Percentiles rank a stretch among this genome's conserved stretches.
These are phyloP conservation scores for Colletotrichum agaves DNA, from an alignment of 2,329 filamentous ascomycete genomes.

Conservation along the genomic window DNA sequence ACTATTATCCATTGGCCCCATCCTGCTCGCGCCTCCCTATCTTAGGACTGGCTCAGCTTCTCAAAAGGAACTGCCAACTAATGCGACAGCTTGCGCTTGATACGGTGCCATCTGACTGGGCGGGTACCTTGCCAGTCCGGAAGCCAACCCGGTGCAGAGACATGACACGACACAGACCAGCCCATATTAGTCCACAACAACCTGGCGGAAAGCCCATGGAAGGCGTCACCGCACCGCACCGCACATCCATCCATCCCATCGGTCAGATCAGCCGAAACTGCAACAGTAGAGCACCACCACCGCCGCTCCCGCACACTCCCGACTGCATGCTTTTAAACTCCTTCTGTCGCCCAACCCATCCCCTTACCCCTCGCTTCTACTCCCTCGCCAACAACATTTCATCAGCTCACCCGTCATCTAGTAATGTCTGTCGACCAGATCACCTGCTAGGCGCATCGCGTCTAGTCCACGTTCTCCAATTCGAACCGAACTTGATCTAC, in stretches of 20 bases:
- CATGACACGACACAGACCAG: conserved; percentile 11
- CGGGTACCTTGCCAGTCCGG: conserved; percentile 23
- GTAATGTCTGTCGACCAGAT: conserved; percentile 38
- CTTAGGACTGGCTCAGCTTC: conserved; percentile 16
- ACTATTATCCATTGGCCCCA: conserved; percentile 17
- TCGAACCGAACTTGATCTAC: conserved; percentile 35
- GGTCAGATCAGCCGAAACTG: conserved; percentile 35
- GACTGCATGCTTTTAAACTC: conserved; percentile 31
- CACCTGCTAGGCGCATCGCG: conserved; percentile 38
- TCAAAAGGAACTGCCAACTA: conserved; percentile 2
- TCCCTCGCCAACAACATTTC: conserved; percentile 11
- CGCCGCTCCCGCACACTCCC: conserved; percentile 23
- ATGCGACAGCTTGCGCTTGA: conserved; percentile 2
- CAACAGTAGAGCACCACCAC: conserved; percentile 21
- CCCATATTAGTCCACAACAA: conserved; percentile 21
- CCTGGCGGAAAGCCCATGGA: conserved; percentile 8
- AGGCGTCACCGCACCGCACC: conserved; percentile 28
- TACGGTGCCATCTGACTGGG: conserved; percentile 11
- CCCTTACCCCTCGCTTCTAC: conserved; percentile 16
- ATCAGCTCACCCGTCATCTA: conserved; percentile 18
- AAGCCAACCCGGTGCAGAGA: conserved; percentile 17
- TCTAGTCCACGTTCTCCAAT: conserved; percentile 37
- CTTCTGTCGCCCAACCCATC: conserved; percentile 28
- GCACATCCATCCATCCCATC: background rate
- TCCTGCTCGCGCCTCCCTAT: conserved; percentile 22